Conservation (phyloP, 176 grass and related monocot species). For the Aegilops sharonensis region DNA sequence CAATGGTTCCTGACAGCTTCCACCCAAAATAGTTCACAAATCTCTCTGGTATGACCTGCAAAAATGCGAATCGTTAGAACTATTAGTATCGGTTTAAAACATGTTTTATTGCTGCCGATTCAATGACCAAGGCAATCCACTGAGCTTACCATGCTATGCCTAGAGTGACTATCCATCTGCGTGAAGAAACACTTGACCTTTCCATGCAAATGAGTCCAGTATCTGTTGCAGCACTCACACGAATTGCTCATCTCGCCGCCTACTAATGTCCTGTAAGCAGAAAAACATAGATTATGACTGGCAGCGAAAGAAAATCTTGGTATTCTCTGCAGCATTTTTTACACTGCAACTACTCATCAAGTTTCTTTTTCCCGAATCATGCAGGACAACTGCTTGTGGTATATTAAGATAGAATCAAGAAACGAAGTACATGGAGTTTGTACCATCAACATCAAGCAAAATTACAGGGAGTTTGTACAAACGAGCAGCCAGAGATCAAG, state of each 20-base stretch:
- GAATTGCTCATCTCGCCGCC: not conserved
- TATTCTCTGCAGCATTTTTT: not conserved
- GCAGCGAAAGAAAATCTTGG: not conserved
- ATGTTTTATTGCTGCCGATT: not conserved
- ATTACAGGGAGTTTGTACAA: no score
- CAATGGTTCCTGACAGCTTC: constrained; percentile 27
- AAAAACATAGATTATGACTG: not conserved
- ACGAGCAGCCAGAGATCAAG: no score
- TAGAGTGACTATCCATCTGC: constrained; percentile 16
- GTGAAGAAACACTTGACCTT: constrained; percentile 28
- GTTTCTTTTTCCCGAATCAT: no score
- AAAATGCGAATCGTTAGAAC: not conserved
- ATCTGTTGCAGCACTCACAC: not conserved
- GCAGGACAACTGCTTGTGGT: no score
- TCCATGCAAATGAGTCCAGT: constrained; percentile 3
- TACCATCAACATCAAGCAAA: no score
- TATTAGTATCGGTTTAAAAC: not conserved
- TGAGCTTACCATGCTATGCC: constrained; percentile 34
- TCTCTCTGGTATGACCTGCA: constrained; percentile 44
- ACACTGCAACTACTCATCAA: not conserved
- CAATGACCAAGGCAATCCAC: not conserved
- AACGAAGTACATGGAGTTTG: no score
- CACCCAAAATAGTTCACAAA: constrained; percentile 39
- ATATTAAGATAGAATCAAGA: no score
- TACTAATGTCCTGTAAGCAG: not conserved